phyloP scores from a whole-genome alignment of 2,329 filamentous ascomycete species.

The Ceratocystis smalleyi region DNA sequence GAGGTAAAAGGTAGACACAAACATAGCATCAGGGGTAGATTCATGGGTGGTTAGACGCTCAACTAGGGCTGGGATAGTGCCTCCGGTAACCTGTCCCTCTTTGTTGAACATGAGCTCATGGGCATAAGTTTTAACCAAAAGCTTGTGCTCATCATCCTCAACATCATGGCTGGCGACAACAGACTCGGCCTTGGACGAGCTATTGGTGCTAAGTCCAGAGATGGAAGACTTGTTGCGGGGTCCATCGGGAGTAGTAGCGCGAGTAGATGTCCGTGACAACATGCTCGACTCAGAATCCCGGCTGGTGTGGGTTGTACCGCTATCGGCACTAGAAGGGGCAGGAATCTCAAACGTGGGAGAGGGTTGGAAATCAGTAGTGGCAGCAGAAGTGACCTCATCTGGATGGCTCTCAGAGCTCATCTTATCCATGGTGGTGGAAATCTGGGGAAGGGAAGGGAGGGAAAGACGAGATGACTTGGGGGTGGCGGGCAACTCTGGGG shows the following conservation, averaged over 20 bases:
- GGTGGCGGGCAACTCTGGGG: slow-evolving; percentile 1
- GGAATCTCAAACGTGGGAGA: slow-evolving; percentile 52
- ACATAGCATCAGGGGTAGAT: slow-evolving; percentile 77
- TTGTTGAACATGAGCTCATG: slow-evolving; percentile 89
- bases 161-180: slow-evolving; percentile 34
- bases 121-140: slow-evolving; percentile 84
- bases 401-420: slow-evolving; percentile 30
- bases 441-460: slow-evolving; percentile 42
- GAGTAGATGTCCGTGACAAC: slow-evolving; percentile 66
- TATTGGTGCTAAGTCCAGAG: slow-evolving; percentile 51
- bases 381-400: slow-evolving; percentile 10
- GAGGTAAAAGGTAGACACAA: slow-evolving; percentile 88
- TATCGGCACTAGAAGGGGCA: slow-evolving; percentile 60
- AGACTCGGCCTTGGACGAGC: slow-evolving; percentile 32
- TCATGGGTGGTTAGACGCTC: slow-evolving; percentile 88
- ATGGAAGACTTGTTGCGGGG: slow-evolving; percentile 46
- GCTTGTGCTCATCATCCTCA: slow-evolving; percentile 62
- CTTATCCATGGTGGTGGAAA: slow-evolving; percentile 39
- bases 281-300: slow-evolving; percentile 69
- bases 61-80: slow-evolving; percentile 78
- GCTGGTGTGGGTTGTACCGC: slow-evolving; percentile 62
- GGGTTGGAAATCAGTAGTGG: slow-evolving; percentile 30
- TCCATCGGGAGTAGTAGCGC: slow-evolving; percentile 72
- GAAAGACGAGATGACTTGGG: slow-evolving; percentile 29
- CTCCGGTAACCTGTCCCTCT: slow-evolving; percentile 86